Evolutionary conservation across 2,329 filamentous ascomycete genomes (phyloP), one percentile per base, ranked within the genome.

Genomic region (Trichoderma arundinaceum): DNA sequence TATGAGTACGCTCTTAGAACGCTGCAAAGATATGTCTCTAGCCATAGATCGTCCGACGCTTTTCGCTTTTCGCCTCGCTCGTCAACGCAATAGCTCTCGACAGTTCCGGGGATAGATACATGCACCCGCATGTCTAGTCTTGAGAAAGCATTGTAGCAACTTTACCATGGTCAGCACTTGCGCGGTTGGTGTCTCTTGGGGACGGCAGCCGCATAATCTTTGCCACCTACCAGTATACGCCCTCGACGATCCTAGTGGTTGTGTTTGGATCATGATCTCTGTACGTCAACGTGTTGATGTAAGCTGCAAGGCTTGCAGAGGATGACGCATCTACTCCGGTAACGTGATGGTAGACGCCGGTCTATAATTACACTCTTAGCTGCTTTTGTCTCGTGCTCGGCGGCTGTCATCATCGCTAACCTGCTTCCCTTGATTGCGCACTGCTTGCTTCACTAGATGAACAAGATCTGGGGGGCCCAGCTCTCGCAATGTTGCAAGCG

Each of bases 61-160:
- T 95, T 91, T 70, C 93, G 88, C 82, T 96, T 97, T 77, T 97
- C 94, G 70, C 95, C 95, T 73, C 94, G 89, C 80, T 99, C 95
- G 77, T 99, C 94, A 66, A 99, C 91, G 77, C 94, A 98, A 77
- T 97, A 98, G 79, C 92, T 96, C 77, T 99, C 94, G 60, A 99
- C 92, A 9, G 92, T 95, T 67, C 95, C 95, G 17, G 95, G 95
- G 69, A 99, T 98, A 70, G 94, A 94, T 67, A 99, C 94, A 75
- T 98, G 94, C 12, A 99, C 94, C 68, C 95, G 92, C 95, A 99
- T 99, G 75, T 99, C 95, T 61, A 98, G 85, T 69, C 96, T 88
- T 5, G 95, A 98, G 78, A 99, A 97, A 70, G 95, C 95, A 92
- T 99, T 99, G 85, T 99, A 99, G 80, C 95, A 99, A 80, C 83